Evolutionary conservation across 2,329 filamentous ascomycete species (phyloP), one percentile per base, ranked within the genome.

Genomic region (Xylaria digitata): DNA sequence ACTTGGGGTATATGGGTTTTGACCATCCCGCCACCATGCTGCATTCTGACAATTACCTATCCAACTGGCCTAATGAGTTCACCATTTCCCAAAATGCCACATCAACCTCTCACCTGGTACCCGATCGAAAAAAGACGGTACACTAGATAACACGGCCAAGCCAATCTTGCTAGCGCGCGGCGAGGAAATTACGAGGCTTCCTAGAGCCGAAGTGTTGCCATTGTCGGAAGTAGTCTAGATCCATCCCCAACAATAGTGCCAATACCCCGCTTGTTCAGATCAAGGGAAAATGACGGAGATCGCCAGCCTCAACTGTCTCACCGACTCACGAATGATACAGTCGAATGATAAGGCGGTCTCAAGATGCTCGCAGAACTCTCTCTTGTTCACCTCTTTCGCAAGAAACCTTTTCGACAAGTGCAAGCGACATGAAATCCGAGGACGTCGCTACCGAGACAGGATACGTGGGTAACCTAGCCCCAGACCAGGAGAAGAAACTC

Each of bases 401-500:
- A 46, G 34, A 6, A n/a, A 23, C 13, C 21, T 15, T 26, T 21
- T 11, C 21, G 8, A 46, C 52, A n/a, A 40, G 37, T 19, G 9
- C 21, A 17, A 53, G 9, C 45, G 46, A 64, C 21, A 70, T 63
- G 65, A 63, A 43, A 61, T 23, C 45, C 6, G 50, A 54, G 21
- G 26, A 13, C 46, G 21, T 26, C 32, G 19, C 58, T 23, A 52
- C 45, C 23, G 61, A 61, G 34, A 61, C 55, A 46, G 67, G 69
- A 61, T 64, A 46, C 58, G 42, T 92, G 54, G 93, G 92, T 61
- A 96, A 90, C 73, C 85, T 97, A 64, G 97, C 93, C 5, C 78
- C 88, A 2, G 93, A 97, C 66, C 90, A 98, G 80, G 92, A 97
- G 76, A 85, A 86, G 69, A 97, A 96, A 80, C 84, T 97, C 60